phyloP scores from a whole-genome alignment of 2,329 filamentous ascomycete genomes.

The Penicillium sp. region DNA sequence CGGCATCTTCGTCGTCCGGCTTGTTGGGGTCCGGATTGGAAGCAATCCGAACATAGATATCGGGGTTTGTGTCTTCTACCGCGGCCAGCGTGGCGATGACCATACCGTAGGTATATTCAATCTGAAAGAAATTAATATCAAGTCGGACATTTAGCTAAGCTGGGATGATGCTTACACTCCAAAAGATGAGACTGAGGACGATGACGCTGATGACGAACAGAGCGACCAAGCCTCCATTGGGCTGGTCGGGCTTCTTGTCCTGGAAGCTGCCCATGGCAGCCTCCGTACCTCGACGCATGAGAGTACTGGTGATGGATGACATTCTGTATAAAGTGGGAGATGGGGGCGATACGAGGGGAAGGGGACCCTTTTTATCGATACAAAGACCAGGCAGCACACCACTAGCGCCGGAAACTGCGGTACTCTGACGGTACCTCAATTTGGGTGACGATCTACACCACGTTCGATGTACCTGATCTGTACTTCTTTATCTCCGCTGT shows the following conservation, averaged over 20 bases:
- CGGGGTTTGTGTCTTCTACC: slow-evolving; percentile 62
- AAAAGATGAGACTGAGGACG: slow-evolving; percentile 23
- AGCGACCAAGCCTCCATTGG: slow-evolving; percentile 27
- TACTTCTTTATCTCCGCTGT: neutral
- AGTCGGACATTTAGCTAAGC: no score
- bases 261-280: slow-evolving; percentile 27
- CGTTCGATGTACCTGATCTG: neutral
- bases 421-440: slow-evolving; percentile 4
- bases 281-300: slow-evolving; percentile 42
- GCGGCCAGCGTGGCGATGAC: slow-evolving; percentile 65
- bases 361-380: slow-evolving; percentile 7
- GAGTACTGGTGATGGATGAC: slow-evolving; percentile 28
- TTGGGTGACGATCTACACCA: neutral
- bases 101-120: slow-evolving; percentile 61
- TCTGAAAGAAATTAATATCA: slow-evolving; percentile 28
- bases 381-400: slow-evolving; percentile 10
- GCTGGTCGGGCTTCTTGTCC: slow-evolving; percentile 21
- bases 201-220: slow-evolving; percentile 32
- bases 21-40: slow-evolving; percentile 35
- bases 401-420: slow-evolving; percentile 5
- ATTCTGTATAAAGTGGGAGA: slow-evolving; percentile 22
- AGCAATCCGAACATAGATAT: slow-evolving; percentile 55
- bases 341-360: slow-evolving; percentile 5
- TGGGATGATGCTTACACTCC: slow-evolving; percentile 28
- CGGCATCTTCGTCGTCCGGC: slow-evolving; percentile 39